A percentile compares a stretch with the other conserved stretches of the same genome.
Evolutionary conservation across 2,329 filamentous ascomycete genomes (phyloP).

Genomic region (Ascochyta pisi): DNA sequence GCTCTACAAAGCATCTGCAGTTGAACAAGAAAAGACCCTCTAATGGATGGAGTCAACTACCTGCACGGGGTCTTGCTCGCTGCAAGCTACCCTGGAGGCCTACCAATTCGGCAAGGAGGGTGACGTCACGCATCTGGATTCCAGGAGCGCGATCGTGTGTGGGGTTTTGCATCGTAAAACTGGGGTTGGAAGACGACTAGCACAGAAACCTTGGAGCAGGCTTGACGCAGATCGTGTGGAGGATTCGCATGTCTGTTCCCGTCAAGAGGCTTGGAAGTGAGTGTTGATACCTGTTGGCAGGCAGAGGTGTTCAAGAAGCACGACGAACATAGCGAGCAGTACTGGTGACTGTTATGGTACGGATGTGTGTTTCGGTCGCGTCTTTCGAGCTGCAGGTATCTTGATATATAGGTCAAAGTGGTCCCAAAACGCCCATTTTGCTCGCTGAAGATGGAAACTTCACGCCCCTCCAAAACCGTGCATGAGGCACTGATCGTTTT

Average conservation of each 20-base stretch:
- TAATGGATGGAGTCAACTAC: neutral
- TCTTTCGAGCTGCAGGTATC: constrained; percentile 1
- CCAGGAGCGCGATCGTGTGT: neutral
- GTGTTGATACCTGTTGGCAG: neutral
- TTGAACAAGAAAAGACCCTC: constrained; percentile 6
- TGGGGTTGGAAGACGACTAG: neutral
- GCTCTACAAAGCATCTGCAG: neutral
- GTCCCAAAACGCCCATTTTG: constrained; percentile 7
- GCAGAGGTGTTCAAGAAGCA: neutral
- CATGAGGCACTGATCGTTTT: neutral
- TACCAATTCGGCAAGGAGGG: neutral
- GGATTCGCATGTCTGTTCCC: neutral
- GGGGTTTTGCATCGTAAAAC: constrained; percentile 6
- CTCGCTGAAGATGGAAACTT: neutral
- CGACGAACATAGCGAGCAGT: neutral
- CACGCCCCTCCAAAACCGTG: neutral
- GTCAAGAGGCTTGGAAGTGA: neutral
- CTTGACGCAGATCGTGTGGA: constrained; percentile 7
- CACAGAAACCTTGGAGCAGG: neutral
- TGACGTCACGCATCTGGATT: constrained; percentile 9
- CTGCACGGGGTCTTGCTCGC: neutral
- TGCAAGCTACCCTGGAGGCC: neutral
- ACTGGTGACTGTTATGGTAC: neutral
- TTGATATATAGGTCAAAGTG: constrained; percentile 1
- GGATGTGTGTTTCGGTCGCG: neutral